Conservation (phyloP, 2,329 filamentous ascomycete species). For the Microthyrium microscopicum region DNA sequence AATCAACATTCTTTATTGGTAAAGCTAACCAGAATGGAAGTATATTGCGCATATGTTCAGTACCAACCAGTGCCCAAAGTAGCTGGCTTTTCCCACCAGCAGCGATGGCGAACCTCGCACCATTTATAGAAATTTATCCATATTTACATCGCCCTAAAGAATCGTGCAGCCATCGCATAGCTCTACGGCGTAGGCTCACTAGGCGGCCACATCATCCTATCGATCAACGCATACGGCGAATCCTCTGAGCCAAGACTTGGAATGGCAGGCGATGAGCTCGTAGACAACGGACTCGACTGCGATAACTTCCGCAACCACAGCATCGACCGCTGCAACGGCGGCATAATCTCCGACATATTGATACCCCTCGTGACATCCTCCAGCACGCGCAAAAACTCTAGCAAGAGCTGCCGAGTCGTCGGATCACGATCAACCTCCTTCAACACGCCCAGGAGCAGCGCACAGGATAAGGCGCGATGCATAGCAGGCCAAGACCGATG, state of each 20-base stretch:
- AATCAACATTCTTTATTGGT: too few species aligned
- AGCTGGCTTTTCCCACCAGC: too few species aligned
- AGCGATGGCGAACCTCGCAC: too few species aligned
- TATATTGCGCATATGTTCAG: too few species aligned
- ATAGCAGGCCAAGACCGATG: constrained; percentile 27
- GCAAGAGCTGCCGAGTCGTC: constrained; percentile 26
- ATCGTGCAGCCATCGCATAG: neutral
- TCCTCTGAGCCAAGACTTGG: constrained; percentile 23
- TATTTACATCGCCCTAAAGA: too few species aligned
- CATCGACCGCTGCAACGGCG: constrained; percentile 30
- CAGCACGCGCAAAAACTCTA: constrained; percentile 29
- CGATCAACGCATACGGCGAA: constrained; percentile 31
- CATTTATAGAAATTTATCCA: too few species aligned
- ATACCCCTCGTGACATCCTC: constrained; percentile 25
- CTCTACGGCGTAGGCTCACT: neutral
- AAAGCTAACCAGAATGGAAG: too few species aligned
- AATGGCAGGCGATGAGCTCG: constrained; percentile 16
- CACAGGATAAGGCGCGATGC: constrained; percentile 27
- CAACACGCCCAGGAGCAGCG: constrained; percentile 26
- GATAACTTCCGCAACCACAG: constrained; percentile 26
- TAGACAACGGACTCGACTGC: neutral
- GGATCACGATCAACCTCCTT: constrained; percentile 29
- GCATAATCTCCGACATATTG: constrained; percentile 31
- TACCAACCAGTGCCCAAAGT: too few species aligned
- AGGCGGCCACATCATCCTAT: constrained; percentile 27